Percentiles rank a stretch among this genome's conserved stretches.
phyloP scores from a whole-genome alignment of 2,329 filamentous ascomycete genomes.

The Furcasterigmium sp. region DNA sequence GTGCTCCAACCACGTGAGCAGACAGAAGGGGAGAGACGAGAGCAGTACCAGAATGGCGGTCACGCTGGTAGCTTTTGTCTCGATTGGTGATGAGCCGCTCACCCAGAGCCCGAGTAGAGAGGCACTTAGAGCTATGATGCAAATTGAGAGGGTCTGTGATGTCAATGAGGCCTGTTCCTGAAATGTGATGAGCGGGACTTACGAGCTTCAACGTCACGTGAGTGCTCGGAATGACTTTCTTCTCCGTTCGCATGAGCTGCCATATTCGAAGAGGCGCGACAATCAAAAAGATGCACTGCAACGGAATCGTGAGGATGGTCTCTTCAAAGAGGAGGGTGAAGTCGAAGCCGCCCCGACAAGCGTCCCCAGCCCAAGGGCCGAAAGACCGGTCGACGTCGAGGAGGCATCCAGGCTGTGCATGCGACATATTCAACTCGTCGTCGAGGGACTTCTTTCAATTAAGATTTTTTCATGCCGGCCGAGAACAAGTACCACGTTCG shows the following conservation, averaged over 20 bases:
- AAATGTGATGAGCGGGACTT: neutral
- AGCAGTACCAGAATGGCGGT: constrained; percentile 5
- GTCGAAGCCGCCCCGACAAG: constrained; percentile 20
- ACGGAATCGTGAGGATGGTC: constrained; percentile 14
- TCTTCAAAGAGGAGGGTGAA: constrained; percentile 23
- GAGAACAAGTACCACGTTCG: too few species aligned
- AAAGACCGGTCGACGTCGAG: constrained; percentile 8
- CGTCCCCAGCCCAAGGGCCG: constrained; percentile 10
- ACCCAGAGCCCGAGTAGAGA: constrained; percentile 7
- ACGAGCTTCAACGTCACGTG: constrained; percentile 7
- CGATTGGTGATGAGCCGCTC: constrained; percentile 1
- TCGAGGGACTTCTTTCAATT: too few species aligned
- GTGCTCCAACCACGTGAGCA: neutral
- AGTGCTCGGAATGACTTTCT: constrained; percentile 7
- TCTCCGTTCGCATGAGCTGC: constrained; percentile 5
- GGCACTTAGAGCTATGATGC: constrained; percentile 6
- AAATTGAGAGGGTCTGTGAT: constrained; percentile 3
- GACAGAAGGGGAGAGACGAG: neutral
- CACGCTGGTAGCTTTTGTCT: constrained; percentile 4
- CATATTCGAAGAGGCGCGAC: constrained; percentile 3
- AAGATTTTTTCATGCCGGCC: too few species aligned
- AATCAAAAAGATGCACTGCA: constrained; percentile 7
- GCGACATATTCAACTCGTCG: constrained; percentile 9
- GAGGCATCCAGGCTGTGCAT: constrained; percentile 5
- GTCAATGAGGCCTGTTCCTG: neutral